Evolutionary conservation across 1,139 yeast species (phyloP).

Genomic region (Torulaspora pretoriensis): DNA sequence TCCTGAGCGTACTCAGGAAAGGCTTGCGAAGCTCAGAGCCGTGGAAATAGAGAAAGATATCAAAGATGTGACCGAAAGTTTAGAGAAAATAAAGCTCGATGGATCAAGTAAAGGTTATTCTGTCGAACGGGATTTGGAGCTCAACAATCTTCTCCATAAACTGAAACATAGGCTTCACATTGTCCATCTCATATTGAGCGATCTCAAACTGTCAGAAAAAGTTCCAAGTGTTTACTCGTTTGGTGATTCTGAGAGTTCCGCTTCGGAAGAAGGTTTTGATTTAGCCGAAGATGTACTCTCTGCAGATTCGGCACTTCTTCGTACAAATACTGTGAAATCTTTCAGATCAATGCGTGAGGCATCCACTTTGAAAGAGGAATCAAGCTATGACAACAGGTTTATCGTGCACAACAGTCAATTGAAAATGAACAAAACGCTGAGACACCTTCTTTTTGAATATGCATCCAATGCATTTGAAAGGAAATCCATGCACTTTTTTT

Average conservation of each 20-base stretch:
- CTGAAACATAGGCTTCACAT: slow-evolving; percentile 40
- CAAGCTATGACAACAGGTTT: slow-evolving; percentile 66
- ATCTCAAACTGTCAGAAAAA: slow-evolving; percentile 31
- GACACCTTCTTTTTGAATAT: slow-evolving; percentile 58
- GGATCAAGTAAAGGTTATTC: slow-evolving; percentile 12
- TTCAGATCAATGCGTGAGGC: slow-evolving; percentile 38
- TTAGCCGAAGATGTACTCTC: slow-evolving; percentile 3
- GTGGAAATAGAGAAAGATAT: slow-evolving; percentile 42
- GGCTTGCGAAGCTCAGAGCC: slow-evolving; percentile 43
- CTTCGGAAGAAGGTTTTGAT: slow-evolving; percentile 2
- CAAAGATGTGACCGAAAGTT: slow-evolving; percentile 12
- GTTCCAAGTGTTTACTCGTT: slow-evolving; percentile 31
- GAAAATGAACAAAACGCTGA: slow-evolving; percentile 63
- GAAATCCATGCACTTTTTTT: slow-evolving; percentile 54
- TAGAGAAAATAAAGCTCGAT: slow-evolving; percentile 8
- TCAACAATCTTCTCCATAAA: slow-evolving; percentile 38
- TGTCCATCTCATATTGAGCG: slow-evolving; percentile 37
- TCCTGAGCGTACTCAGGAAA: slow-evolving; percentile 52
- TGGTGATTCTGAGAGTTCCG: slow-evolving; percentile 17
- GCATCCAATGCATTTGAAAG: slow-evolving; percentile 56
- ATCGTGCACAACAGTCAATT: slow-evolving; percentile 70
- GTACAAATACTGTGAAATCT: slow-evolving; percentile 32
- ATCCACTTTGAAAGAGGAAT: slow-evolving; percentile 36
- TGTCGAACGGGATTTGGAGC: slow-evolving; percentile 15
- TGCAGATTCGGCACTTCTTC: slow-evolving; percentile 20